Evolutionary conservation across 257 asterid genomes (phyloP).

Genomic region (Rehmannia glutinosa): DNA sequence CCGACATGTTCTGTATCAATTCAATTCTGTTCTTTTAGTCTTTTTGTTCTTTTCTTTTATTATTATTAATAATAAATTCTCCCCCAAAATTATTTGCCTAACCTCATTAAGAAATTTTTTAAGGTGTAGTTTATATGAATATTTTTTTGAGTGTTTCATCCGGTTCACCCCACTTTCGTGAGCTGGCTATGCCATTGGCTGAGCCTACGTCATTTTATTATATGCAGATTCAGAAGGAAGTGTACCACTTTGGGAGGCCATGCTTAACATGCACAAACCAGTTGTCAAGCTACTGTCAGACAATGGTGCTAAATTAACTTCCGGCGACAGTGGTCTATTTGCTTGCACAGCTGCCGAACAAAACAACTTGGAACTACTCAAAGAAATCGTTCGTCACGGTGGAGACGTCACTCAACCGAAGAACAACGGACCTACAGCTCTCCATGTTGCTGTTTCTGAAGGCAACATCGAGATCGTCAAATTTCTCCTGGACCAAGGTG

Average conservation of each 20-base stretch:
- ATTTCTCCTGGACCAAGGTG: constrained; percentile 40
- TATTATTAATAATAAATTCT: no score
- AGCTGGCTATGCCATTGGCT: background rate
- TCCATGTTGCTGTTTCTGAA: constrained; percentile 49
- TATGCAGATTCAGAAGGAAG: constrained; percentile 50
- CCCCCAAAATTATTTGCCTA: no score
- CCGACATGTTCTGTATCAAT: no score
- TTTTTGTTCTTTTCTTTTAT: no score
- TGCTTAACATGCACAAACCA: constrained; percentile 32
- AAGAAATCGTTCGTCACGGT: constrained; percentile 31
- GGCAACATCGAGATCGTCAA: constrained; percentile 44
- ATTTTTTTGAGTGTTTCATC: no score
- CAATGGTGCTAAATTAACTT: constrained; percentile 38
- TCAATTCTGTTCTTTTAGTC: no score
- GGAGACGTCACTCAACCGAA: constrained; percentile 37
- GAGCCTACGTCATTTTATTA: background rate
- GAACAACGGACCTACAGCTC: constrained; percentile 34
- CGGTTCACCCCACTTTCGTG: no score
- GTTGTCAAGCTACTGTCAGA: constrained; percentile 35
- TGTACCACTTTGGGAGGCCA: constrained; percentile 67
- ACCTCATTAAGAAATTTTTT: no score
- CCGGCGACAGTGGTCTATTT: constrained; percentile 34
- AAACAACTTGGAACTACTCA: constrained; percentile 40
- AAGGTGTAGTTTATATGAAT: no score
- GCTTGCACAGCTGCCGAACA: constrained; percentile 46